A percentile compares a stretch with the other conserved stretches of the same genome.
phyloP scores from a whole-genome alignment of 1,284 basidiomycete genomes.

The Ustilago esculenta region DNA sequence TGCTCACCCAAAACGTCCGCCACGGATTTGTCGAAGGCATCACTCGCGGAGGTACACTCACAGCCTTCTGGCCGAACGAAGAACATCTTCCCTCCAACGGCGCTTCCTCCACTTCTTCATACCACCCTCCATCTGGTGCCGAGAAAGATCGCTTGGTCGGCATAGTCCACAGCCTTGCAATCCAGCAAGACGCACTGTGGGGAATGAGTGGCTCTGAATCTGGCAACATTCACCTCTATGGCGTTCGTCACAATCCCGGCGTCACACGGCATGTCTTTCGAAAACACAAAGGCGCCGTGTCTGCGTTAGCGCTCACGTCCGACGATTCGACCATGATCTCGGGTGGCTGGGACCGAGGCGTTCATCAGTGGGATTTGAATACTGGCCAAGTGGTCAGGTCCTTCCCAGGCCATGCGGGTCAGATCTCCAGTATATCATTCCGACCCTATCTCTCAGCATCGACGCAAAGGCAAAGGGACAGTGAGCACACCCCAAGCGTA shows the following conservation, averaged over 20 bases:
- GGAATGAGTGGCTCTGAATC: slow-evolving; percentile 58
- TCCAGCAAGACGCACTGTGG: slow-evolving; percentile 63
- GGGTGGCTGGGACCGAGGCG: slow-evolving; percentile 92
- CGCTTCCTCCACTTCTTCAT: slow-evolving; percentile 5
- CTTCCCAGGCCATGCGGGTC: slow-evolving; percentile 84
- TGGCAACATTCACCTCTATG: slow-evolving; percentile 77
- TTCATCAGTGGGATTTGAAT: slow-evolving; percentile 98
- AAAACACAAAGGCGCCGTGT: slow-evolving; percentile 79
- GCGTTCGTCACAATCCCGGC: slow-evolving; percentile 90
- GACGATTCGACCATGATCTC: slow-evolving; percentile 87
- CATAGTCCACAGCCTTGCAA: slow-evolving; percentile 61
- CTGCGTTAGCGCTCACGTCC: slow-evolving; percentile 81
- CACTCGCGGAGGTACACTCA: slow-evolving; percentile 85
- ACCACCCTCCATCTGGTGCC: not conserved
- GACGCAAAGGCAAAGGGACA: slow-evolving; percentile 28
- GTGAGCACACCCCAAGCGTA: not conserved
- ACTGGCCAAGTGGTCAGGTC: slow-evolving; percentile 82
- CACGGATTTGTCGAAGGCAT: slow-evolving; percentile 91
- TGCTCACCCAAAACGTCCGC: slow-evolving; percentile 87
- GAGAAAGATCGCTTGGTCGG: slow-evolving; percentile 53
- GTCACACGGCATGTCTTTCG: slow-evolving; percentile 78
- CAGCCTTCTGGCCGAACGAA: slow-evolving; percentile 81
- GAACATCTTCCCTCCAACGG: slow-evolving; percentile 49
- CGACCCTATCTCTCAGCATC: slow-evolving; percentile 71
- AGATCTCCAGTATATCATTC: slow-evolving; percentile 83